These are phyloP conservation scores for Trypethelium eluteriae DNA, from an alignment of 495 filamentous ascomycete genomes.

Conservation along the genomic window DNA sequence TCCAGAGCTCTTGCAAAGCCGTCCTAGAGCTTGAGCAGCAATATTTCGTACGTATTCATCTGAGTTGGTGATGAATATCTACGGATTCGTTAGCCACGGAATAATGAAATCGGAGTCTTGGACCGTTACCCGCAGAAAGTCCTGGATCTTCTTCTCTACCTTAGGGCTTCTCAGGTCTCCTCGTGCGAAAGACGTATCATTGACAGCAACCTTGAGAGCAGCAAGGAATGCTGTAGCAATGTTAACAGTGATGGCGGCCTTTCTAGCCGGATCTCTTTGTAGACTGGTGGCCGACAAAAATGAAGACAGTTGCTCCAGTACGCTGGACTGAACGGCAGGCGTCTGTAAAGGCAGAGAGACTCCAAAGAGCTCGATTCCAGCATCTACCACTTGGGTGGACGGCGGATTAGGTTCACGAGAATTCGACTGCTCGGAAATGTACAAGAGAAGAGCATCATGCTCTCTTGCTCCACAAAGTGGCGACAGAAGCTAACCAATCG, in stretches of 20 bases:
- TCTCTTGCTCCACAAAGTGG: conserved; percentile 78
- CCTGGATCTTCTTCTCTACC: conserved; percentile 81
- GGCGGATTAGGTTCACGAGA: conserved; percentile 63
- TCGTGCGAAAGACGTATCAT: conserved; percentile 61
- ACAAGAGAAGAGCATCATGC: conserved; percentile 79
- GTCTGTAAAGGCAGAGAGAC: conserved; percentile 81
- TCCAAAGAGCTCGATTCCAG: conserved; percentile 86
- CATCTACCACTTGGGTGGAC: conserved; percentile 85
- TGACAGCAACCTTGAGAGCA: conserved; percentile 73
- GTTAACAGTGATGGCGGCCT: conserved; percentile 84
- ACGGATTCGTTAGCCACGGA: conserved; percentile 12
- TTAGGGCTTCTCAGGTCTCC: conserved; percentile 67
- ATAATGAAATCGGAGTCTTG: not conserved
- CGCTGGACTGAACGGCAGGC: conserved; percentile 87
- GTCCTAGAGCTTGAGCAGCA: conserved; percentile 79
- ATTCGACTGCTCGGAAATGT: conserved; percentile 40
- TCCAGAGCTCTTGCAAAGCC: conserved; percentile 80
- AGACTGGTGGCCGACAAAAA: conserved; percentile 71
- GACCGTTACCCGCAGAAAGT: conserved; percentile 56
- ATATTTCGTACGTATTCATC: conserved; percentile 81
- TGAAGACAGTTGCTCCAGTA: conserved; percentile 83
- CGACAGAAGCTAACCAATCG: conserved; percentile 50
- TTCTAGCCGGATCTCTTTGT: conserved; percentile 79
- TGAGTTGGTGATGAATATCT: conserved; percentile 67
- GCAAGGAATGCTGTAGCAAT: conserved; percentile 73